Conservation (phyloP, 2,329 filamentous ascomycete species). For the Septoria petroselini region DNA sequence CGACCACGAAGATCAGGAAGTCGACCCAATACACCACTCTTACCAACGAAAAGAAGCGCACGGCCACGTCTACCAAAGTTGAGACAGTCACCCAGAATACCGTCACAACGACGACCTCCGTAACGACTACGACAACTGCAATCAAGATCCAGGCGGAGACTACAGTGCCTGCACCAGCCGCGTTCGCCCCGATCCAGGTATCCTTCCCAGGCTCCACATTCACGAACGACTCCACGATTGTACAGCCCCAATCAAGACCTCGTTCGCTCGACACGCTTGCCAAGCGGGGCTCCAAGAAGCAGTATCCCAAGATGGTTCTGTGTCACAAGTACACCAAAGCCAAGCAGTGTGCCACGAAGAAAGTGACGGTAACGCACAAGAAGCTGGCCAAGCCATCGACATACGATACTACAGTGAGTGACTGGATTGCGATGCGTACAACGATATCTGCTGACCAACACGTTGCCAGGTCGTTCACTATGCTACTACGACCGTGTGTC, state of each 20-base stretch:
- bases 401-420: too few species aligned
- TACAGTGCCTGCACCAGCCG: neutral
- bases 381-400: too few species aligned
- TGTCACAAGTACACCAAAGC: neutral
- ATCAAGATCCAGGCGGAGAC: too few species aligned
- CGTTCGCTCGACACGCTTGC: neutral
- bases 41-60: too few species aligned
- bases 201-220: neutral
- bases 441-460: neutral
- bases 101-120: too few species aligned
- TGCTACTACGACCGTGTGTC: neutral
- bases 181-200: neutral
- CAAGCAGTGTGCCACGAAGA: conserved; percentile 1
- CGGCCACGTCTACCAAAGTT: too few species aligned
- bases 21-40: too few species aligned
- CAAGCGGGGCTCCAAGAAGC: neutral
- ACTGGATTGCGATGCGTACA: too few species aligned
- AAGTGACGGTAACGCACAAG: neutral
- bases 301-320: conserved; percentile 1
- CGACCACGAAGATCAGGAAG: too few species aligned
- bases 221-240: neutral
- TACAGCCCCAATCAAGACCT: too few species aligned
- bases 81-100: too few species aligned
- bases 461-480: neutral
- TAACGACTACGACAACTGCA: too few species aligned